Evolutionary conservation across 2,329 filamentous ascomycete genomes (phyloP).

Genomic region (Immersiporthe knoxdaviesiana): DNA sequence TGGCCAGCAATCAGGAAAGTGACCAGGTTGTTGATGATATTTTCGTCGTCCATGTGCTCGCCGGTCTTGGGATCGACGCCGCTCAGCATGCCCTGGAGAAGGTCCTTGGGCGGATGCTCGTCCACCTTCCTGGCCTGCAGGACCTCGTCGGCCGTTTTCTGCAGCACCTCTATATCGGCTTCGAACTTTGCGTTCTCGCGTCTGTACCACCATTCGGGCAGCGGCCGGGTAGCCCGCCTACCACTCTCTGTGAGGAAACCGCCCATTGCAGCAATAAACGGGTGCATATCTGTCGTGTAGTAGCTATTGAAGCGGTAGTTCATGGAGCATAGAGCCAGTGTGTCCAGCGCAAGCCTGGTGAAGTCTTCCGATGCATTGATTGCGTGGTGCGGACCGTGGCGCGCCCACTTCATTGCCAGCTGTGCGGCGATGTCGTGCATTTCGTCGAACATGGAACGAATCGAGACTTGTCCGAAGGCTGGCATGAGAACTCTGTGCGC

Average conservation of each 20-base stretch:
- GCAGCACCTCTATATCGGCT: too few relatives aligned
- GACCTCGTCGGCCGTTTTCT: too few relatives aligned
- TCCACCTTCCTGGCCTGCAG: slow-evolving; percentile 19
- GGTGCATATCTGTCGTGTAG: slow-evolving; percentile 27
- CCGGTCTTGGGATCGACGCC: slow-evolving; percentile 30
- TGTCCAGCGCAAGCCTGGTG: slow-evolving; percentile 9
- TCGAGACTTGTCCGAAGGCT: too few relatives aligned
- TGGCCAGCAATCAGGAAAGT: slow-evolving; percentile 27
- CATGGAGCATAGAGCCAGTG: slow-evolving; percentile 18
- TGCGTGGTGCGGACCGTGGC: slow-evolving; percentile 32
- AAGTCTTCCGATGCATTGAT: slow-evolving; percentile 5
- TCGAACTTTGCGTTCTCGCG: slow-evolving; percentile 6
- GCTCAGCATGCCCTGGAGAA: slow-evolving; percentile 30
- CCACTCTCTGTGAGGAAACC: slow-evolving; percentile 27
- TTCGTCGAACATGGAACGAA: slow-evolving; percentile 58
- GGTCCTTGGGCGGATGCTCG: slow-evolving; percentile 28
- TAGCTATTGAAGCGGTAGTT: slow-evolving; percentile 31
- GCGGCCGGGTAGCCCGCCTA: slow-evolving; percentile 21
- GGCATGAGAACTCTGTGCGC: too few relatives aligned
- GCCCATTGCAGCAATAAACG: slow-evolving; percentile 26
- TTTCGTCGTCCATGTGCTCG: slow-evolving; percentile 29
- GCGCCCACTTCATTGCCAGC: slow-evolving; percentile 56
- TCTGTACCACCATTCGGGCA: too few relatives aligned
- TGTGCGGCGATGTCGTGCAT: slow-evolving; percentile 55
- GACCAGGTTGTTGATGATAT: slow-evolving; percentile 31